These are phyloP conservation scores for Verticillium longisporum DNA, from an alignment of 2,329 filamentous ascomycete species.

Conservation along the genomic window DNA sequence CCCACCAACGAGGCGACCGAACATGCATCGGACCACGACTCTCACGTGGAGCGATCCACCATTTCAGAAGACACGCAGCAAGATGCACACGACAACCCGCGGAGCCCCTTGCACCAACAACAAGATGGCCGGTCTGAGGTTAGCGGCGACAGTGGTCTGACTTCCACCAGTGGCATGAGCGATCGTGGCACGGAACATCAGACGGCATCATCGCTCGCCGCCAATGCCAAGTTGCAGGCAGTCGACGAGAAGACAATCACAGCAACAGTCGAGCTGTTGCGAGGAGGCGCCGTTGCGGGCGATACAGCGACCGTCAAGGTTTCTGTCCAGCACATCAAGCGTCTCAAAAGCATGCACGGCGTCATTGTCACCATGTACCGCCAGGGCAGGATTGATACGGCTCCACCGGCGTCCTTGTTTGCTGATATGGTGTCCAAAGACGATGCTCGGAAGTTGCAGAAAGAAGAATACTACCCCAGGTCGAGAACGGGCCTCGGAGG, in stretches of 20 bases:
- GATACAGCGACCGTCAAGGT: slow-evolving; percentile 77
- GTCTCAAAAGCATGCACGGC: slow-evolving; percentile 83
- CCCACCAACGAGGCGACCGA: slow-evolving; percentile 34
- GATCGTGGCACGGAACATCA: slow-evolving; percentile 19
- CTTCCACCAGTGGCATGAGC: slow-evolving; percentile 57
- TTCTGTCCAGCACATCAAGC: slow-evolving; percentile 79
- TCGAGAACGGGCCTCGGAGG: slow-evolving; percentile 83
- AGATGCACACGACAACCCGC: slow-evolving; percentile 25
- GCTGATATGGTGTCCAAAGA: slow-evolving; percentile 49
- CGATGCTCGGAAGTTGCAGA: slow-evolving; percentile 59
- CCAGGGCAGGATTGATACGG: slow-evolving; percentile 82
- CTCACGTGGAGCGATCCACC: slow-evolving; percentile 29
- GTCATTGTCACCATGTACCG: slow-evolving; percentile 90
- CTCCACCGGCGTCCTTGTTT: slow-evolving; percentile 46
- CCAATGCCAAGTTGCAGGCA: slow-evolving; percentile 29
- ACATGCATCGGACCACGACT: slow-evolving; percentile 24
- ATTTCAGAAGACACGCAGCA: slow-evolving; percentile 31
- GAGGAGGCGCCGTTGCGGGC: slow-evolving; percentile 78
- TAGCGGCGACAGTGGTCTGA: slow-evolving; percentile 64
- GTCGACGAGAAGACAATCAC: slow-evolving; percentile 74
- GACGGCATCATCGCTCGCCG: slow-evolving; percentile 23
- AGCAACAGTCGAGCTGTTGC: slow-evolving; percentile 74
- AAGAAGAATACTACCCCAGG: slow-evolving; percentile 79
- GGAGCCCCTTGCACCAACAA: slow-evolving; percentile 37
- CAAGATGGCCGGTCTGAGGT: slow-evolving; percentile 60